A percentile compares a stretch with the other conserved stretches of the same genome.
phyloP scores from a whole-genome alignment of 2,329 filamentous ascomycete species.

The Claviceps sp. region DNA sequence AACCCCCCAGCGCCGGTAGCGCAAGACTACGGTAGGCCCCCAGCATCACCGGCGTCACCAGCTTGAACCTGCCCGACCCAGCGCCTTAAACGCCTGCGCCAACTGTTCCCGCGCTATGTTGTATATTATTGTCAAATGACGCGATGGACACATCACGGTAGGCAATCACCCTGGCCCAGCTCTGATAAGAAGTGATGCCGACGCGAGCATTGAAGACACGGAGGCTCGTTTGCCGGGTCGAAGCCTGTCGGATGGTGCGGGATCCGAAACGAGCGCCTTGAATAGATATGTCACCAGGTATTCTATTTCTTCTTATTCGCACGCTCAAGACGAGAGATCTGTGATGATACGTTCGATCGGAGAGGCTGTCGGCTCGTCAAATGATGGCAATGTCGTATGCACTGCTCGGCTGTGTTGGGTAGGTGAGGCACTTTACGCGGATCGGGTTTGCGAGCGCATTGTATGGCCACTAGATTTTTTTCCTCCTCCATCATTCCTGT shows the following conservation, averaged over 20 bases:
- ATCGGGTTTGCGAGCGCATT: conserved; percentile 60
- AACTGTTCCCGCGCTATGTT: conserved; percentile 68
- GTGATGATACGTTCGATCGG: conserved; percentile 44
- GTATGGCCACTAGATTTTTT: conserved; percentile 32
- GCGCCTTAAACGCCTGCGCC: conserved; percentile 64
- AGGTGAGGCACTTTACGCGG: conserved; percentile 53
- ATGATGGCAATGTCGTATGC: conserved; percentile 51
- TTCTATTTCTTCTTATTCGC: too few relatives aligned
- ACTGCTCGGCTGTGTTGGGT: conserved; percentile 41
- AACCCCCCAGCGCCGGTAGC: conserved; percentile 55
- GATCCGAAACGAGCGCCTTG: conserved; percentile 68
- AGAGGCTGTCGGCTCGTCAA: conserved; percentile 59
- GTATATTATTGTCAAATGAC: conserved; percentile 62
- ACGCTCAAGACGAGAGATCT: background rate
- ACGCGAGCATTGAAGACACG: conserved; percentile 71
- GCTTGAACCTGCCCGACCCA: conserved; percentile 39
- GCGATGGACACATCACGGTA: conserved; percentile 84
- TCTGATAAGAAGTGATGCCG: conserved; percentile 69
- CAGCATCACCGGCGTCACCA: conserved; percentile 41
- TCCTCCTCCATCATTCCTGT: too few relatives aligned
- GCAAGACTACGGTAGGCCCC: conserved; percentile 63
- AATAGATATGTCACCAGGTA: too few relatives aligned
- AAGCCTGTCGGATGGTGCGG: conserved; percentile 73
- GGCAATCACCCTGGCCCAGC: conserved; percentile 71
- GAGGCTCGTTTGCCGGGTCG: conserved; percentile 64